Base-by-base conservation (phyloP, 148 eudicot genomes). In the Chenopodium album region DNA sequence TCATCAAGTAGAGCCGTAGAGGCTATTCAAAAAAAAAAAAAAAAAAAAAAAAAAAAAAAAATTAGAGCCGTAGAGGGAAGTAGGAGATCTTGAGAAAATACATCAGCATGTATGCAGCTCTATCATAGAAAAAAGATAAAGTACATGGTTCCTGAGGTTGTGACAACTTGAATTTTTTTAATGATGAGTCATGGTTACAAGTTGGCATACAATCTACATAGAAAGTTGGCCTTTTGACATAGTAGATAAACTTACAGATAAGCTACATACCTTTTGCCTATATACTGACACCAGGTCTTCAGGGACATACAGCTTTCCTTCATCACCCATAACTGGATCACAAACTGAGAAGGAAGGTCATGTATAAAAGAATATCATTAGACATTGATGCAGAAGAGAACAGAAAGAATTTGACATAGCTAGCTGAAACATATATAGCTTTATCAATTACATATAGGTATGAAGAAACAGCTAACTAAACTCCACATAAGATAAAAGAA, bases 311-410 rank as follows among this genome's bases (percentile, higher is more conserved):
- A 96, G 97, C 92, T 94, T 96, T 85, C 99, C 99, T 89, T 96
- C 98, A 85, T 96, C 99, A 62, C 99, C 99, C 90, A 94, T 80
- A 37, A 96, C 99, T 83, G 99, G 99, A 92, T 96, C 99, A 87
- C 99, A 96, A 86, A 92, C 99, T 96, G 83, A 79, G 76, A 60
- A 82, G 62, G 67, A 60, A 77, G 29, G 69, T 32, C 34, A 59
- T 73, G 62, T 67, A 60, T 44, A 59, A 52, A 56, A 56, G 54
- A 72, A 47, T 41, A 66, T 64, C 60, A 47, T 77, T 28, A 75
- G 8, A 76, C 60, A 71, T 37, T 68, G 32, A 50, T 56, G 28
- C 64, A 79, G 19, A 37, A 50, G 13, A 66, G 17, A 29, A 29
- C 26, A 62, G 16, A 26, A 29, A 41, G 63, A 73, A 60, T 44